A percentile compares a stretch with the other conserved stretches of the same genome.
Evolutionary conservation across 106 monocot species (phyloP).

Genomic region (Ottelia alismoides): DNA sequence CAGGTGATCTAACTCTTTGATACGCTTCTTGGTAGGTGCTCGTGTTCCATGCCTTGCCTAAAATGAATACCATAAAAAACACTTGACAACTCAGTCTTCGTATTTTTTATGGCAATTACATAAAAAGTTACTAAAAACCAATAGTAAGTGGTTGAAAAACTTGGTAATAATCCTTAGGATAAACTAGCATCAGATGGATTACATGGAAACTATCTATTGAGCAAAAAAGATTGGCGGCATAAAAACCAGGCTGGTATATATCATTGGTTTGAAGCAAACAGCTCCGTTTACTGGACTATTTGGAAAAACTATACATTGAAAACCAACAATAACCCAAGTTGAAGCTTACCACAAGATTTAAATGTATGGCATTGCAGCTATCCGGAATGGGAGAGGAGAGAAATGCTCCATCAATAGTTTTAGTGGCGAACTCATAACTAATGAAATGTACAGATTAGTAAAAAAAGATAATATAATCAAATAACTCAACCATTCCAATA

Average conservation of each 20-base stretch:
- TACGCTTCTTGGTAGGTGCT: slow-evolving; percentile 77
- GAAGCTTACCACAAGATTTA: slow-evolving; percentile 77
- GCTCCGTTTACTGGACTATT: too few species aligned
- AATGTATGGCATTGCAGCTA: slow-evolving; percentile 57
- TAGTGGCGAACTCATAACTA: slow-evolving; percentile 52
- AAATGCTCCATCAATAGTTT: slow-evolving; percentile 13
- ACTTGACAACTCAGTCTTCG: too few species aligned
- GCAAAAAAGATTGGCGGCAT: too few species aligned
- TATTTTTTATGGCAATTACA: too few species aligned
- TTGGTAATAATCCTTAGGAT: background rate
- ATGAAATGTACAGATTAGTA: slow-evolving; percentile 4
- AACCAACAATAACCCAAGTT: background rate
- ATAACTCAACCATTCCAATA: too few species aligned
- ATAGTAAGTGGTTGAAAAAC: background rate
- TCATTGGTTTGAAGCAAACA: too few species aligned
- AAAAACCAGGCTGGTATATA: too few species aligned
- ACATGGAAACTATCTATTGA: too few species aligned
- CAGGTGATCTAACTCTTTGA: slow-evolving; percentile 69
- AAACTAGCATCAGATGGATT: too few species aligned
- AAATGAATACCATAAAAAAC: too few species aligned
- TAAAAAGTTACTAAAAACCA: too few species aligned
- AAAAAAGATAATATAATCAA: too few species aligned
- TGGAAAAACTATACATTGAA: background rate
- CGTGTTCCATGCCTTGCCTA: slow-evolving; percentile 93
- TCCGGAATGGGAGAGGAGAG: slow-evolving; percentile 37